Evolutionary conservation across 257 asterid species (phyloP).

Genomic region (Ballota nigra): DNA sequence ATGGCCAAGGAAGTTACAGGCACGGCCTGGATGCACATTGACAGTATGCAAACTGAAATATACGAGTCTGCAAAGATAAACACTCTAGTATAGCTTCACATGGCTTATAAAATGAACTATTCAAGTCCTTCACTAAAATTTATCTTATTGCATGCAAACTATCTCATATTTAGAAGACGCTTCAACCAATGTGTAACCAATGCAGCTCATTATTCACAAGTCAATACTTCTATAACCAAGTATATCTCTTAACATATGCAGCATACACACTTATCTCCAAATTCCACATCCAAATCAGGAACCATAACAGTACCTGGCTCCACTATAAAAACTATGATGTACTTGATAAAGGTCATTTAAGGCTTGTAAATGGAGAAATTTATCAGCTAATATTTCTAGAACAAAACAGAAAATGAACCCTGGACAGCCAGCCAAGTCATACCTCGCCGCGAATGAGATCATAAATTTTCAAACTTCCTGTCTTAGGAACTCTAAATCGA

Average conservation of each 20-base stretch:
- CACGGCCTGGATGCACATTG: not conserved
- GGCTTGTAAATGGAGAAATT: not conserved
- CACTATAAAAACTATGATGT: not conserved
- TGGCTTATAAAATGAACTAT: not conserved
- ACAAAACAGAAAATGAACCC: conserved; percentile 1
- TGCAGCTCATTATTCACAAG: conserved; percentile 1
- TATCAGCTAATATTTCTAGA: conserved; percentile 1
- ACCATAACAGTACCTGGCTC: not conserved
- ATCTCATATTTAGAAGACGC: not conserved
- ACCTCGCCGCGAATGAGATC: conserved; percentile 98
- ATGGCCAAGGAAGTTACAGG: not conserved
- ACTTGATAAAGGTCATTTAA: not conserved
- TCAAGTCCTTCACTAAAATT: not conserved
- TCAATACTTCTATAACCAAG: not conserved
- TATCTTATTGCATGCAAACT: not conserved
- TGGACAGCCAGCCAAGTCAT: conserved; percentile 13
- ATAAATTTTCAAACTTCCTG: conserved; percentile 66
- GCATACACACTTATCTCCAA: not conserved
- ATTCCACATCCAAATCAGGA: not conserved
- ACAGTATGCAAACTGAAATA: not conserved
- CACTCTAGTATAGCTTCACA: not conserved
- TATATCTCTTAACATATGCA: not conserved
- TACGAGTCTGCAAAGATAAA: not conserved
- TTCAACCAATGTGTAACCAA: not conserved
- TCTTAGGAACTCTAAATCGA: conserved; percentile 87